Conservation (phyloP, 176 grass and related monocot genomes). For the Musa schizocarpa region DNA sequence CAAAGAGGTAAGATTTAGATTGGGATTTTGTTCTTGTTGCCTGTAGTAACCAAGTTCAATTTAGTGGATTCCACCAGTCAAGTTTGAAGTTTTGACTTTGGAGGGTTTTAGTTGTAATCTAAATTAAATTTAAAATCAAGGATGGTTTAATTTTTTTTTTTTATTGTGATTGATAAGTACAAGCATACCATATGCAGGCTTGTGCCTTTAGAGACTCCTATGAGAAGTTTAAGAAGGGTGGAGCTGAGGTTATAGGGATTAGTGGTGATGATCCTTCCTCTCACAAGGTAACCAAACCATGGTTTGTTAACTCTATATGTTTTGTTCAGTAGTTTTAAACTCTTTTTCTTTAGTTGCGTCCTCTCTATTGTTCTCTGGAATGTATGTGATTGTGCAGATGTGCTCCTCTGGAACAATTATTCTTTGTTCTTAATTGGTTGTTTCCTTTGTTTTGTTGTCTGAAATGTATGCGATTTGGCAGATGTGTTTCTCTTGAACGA, state of each 20-base stretch:
- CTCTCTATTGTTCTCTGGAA: too few relatives aligned
- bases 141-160: background rate
- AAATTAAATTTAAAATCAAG: background rate
- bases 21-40: constrained; percentile 1
- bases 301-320: too few relatives aligned
- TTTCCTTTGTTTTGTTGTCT: too few relatives aligned
- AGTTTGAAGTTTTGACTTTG: background rate
- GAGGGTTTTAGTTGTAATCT: background rate
- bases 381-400: too few relatives aligned
- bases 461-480: too few relatives aligned
- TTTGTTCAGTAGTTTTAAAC: background rate
- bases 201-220: constrained; percentile 95
- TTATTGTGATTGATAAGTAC: background rate
- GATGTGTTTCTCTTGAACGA: too few relatives aligned
- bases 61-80: background rate
- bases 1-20: constrained; percentile 43
- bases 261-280: constrained; percentile 78
- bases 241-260: constrained; percentile 86
- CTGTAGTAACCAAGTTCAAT: background rate
- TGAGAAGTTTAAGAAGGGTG: constrained; percentile 97
- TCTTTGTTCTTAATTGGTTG: too few relatives aligned
- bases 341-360: too few relatives aligned
- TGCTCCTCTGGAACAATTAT: too few relatives aligned
- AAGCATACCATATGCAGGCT: constrained; percentile 28
- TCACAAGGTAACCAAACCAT: constrained; percentile 49